phyloP scores from a whole-genome alignment of 2,329 filamentous ascomycete species.

The Neophaeococcomyces aloes region DNA sequence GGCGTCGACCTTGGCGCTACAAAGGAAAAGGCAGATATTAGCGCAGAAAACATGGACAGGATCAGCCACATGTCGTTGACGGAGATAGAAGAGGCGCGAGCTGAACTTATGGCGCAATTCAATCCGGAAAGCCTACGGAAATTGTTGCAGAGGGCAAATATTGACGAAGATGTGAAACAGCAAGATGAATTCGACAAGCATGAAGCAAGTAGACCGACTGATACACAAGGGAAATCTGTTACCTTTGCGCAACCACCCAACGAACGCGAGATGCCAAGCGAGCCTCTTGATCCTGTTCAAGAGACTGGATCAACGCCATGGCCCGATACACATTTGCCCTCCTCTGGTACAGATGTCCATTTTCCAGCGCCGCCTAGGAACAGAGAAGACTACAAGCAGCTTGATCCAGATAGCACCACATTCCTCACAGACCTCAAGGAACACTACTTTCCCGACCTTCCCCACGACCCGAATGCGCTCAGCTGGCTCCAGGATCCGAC shows the following conservation, averaged over 20 bases:
- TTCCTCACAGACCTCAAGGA: constrained; percentile 77
- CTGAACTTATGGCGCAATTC: constrained; percentile 68
- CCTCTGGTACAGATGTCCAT: constrained; percentile 33
- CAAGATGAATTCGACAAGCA: constrained; percentile 12
- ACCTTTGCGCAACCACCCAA: constrained; percentile 17
- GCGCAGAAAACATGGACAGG: constrained; percentile 66
- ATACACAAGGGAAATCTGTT: constrained; percentile 23
- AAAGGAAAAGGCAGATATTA: constrained; percentile 59
- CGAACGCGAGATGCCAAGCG: too few relatives aligned
- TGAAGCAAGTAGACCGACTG: neutral
- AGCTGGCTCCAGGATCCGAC: constrained; percentile 80
- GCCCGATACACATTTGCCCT: constrained; percentile 29
- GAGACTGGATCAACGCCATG: too few relatives aligned
- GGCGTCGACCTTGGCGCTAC: constrained; percentile 32
- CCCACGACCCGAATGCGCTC: constrained; percentile 67
- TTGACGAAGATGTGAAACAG: constrained; percentile 42
- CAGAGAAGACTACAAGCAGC: constrained; percentile 50
- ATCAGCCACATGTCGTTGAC: constrained; percentile 67
- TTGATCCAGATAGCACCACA: constrained; percentile 71
- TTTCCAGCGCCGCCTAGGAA: constrained; percentile 37
- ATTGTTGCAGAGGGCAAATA: constrained; percentile 63
- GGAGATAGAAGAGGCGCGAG: constrained; percentile 70
- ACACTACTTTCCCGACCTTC: constrained; percentile 86
- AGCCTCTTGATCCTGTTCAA: too few relatives aligned
- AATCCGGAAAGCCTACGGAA: constrained; percentile 66